phyloP scores from a whole-genome alignment of 495 filamentous ascomycete species.

The Tetracladium setigerum region DNA sequence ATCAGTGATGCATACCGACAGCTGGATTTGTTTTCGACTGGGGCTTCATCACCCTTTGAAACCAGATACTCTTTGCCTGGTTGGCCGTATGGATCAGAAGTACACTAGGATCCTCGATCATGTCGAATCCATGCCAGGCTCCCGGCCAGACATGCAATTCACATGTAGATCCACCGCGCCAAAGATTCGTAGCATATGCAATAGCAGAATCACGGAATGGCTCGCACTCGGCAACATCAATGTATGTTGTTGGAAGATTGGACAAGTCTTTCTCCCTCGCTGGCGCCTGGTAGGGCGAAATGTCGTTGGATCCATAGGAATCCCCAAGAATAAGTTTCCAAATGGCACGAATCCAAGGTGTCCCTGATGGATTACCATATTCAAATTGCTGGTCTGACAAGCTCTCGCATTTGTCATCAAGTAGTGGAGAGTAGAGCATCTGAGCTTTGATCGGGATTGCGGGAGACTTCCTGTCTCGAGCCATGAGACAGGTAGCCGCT shows the following conservation, averaged over 20 bases:
- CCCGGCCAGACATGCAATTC: slow-evolving; percentile 17
- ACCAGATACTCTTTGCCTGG: not conserved
- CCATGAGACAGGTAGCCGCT: slow-evolving; percentile 17
- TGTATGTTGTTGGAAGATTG: slow-evolving; percentile 5
- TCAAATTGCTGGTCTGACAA: slow-evolving; percentile 5
- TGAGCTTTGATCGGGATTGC: slow-evolving; percentile 3
- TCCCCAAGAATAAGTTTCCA: slow-evolving; percentile 4
- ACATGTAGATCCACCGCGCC: slow-evolving; percentile 6
- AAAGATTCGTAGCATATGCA: slow-evolving; percentile 7
- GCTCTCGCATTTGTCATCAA: slow-evolving; percentile 7
- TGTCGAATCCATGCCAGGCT: slow-evolving; percentile 6
- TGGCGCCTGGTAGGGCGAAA: slow-evolving; percentile 7
- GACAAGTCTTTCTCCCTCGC: slow-evolving; percentile 7
- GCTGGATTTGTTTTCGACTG: not conserved
- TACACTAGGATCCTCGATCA: not conserved
- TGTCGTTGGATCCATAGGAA: not conserved
- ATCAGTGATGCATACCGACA: not conserved
- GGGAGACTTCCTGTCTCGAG: slow-evolving; percentile 15
- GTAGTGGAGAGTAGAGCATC: slow-evolving; percentile 5
- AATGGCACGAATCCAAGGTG: not conserved
- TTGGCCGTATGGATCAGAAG: not conserved
- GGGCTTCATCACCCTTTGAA: not conserved
- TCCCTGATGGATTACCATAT: not conserved
- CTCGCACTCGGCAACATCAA: slow-evolving; percentile 11
- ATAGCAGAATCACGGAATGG: slow-evolving; percentile 12